Evolutionary conservation across 2,329 filamentous ascomycete species (phyloP), one percentile per base, ranked within the genome.

Genomic region (Fusarium coicis): DNA sequence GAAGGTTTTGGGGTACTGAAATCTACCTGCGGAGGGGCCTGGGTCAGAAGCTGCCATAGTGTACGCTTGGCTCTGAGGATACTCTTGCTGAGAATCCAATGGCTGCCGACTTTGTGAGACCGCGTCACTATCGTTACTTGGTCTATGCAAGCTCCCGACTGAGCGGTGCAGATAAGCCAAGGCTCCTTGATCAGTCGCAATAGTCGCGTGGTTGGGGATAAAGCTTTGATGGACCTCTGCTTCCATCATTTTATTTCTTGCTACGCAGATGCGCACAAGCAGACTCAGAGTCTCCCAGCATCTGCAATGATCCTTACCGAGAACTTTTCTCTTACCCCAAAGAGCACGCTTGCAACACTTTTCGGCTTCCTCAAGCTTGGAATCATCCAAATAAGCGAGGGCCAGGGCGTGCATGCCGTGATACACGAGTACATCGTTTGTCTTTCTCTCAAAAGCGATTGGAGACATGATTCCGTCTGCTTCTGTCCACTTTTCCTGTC

Each of bases 101-200:
- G 47, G 15, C 15, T 32, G 21, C 2, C 7, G 28, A 4, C 7
- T 23, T 32, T 32, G 47, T 7, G 21, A 1, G 4, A 10, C 28
- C 10, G 4, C 4, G 8, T 18, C 21, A 14, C 5, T 23, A 4
- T 10, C 16, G 10, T 18, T 1, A 14, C 16, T 19, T 32, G 47
- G 15, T 14, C 7, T 50, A 4, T 1, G 0, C 15, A 32, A 23
- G 10, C 10, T 10, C 21, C 10, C 8, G 7, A 50, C 47, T 1
- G 47, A 32, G 14, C 47, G 47, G 0, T 50, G 21, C 21, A 50
- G 28, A 23, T 50, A 32, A 2, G 4, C 9, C 21, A 32, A 32
- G 7, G 47, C 28, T 23, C 9, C 28, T 10, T 11, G 15, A 23
- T 32, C 47, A 4, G 6, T 19, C 8, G 5, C 15, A 14, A 50